Base-by-base conservation (phyloP, 768 basidiomycete genomes). In the Tulasnella sp. region DNA sequence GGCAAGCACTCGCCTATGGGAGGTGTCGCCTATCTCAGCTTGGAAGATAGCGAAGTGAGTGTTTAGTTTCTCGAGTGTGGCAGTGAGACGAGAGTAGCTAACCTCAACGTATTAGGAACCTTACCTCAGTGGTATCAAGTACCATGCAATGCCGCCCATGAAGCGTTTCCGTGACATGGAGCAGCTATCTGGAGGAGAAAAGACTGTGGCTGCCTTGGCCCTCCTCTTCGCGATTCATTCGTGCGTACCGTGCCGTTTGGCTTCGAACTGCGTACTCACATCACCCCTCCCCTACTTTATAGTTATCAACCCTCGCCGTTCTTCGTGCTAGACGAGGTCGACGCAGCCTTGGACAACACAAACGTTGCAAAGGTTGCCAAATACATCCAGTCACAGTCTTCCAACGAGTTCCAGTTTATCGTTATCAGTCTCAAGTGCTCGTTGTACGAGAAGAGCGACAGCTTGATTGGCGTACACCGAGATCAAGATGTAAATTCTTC, bases 141-240 rank as follows among this genome's bases (percentile, higher is more conserved):
- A 99, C 82, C 97, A 99, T 81, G 96, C 97, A 0, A 99, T 99
- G 97, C 97, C 97, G 0, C 97, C 97, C 0, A 97, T 98, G 91
- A 99, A 99, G 82, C 92, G 96, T 1, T 99, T 99, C 87, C 88
- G 96, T 78, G 97, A 99, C 82, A 99, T 99, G 96, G 96, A 98
- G 77, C 97, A 99, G 82, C 86, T 99, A 17, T 99, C 96, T 0
- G 97, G 97, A 74, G 97, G 97, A 29, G 97, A 99, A 82, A 98
- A 99, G 85, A 99, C 97, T 0, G 96, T 99, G 69, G 97, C 97
- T 7, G 97, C 97, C 6, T 85, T 99, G n/a, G 97, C 97, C 0
- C 86, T 99, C 25, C 86, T 99, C 39, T 98, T 99, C 79, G 96
- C 97, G 5, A 97, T 99, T 74, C 97, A 99, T 83, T 96, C 93